Conservation (phyloP, 2,329 filamentous ascomycete genomes). For the Cordyceps tenuipes region DNA sequence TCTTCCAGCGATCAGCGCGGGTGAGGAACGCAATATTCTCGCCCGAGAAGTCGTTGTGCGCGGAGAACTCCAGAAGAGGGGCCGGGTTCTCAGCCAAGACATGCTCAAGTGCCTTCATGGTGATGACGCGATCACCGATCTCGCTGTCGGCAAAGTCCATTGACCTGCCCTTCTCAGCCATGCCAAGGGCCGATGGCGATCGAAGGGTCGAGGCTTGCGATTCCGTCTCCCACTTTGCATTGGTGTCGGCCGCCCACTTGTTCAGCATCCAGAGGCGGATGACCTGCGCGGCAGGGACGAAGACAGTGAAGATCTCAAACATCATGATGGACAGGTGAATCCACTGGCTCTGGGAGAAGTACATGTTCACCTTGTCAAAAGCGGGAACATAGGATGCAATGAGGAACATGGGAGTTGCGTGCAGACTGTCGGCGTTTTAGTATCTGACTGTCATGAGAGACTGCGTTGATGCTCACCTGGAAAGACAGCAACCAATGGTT, state of each 20-base stretch:
- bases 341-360: constrained; percentile 40
- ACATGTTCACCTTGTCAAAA: constrained; percentile 35
- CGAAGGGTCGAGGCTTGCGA: constrained; percentile 18
- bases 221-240: constrained; percentile 23
- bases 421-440: constrained; percentile 29
- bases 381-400: constrained; percentile 34
- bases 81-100: constrained; percentile 37
- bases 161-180: constrained; percentile 25
- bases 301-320: constrained; percentile 47
- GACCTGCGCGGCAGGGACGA: constrained; percentile 35
- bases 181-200: constrained; percentile 14
- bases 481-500: constrained; percentile 34
- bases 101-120: constrained; percentile 44
- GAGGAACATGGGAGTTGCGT: constrained; percentile 50
- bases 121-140: constrained; percentile 35
- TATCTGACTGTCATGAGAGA: background rate
- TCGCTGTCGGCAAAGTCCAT: constrained; percentile 18
- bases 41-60: constrained; percentile 46
- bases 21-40: constrained; percentile 51
- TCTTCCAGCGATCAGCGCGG: constrained; percentile 38
- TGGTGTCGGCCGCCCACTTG: constrained; percentile 19
- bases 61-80: constrained; percentile 43
- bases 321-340: constrained; percentile 43
- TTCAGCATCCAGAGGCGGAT: constrained; percentile 18
- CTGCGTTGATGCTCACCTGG: constrained; percentile 19